Evolutionary conservation across 2,329 filamentous ascomycete genomes (phyloP), one percentile per base, ranked within the genome.

Genomic region (Aspergillus fumigatus): DNA sequence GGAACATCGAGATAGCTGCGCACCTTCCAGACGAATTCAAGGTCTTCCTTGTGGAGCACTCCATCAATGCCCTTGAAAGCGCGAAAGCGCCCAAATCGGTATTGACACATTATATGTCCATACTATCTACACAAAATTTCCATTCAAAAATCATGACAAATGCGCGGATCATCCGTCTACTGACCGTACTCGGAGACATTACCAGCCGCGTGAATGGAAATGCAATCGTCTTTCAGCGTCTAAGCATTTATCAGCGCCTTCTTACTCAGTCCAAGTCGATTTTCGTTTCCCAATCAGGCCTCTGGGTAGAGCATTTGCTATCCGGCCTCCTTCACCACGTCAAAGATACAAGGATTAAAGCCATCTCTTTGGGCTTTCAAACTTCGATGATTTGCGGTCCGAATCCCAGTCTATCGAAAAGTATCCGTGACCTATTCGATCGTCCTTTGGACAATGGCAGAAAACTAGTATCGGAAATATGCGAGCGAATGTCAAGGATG

Each of bases 251-350:
- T 70, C 85, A 86, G 60, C 87, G 86, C 53, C 79, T 99, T 1
- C 74, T 96, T 25, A 83, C 84, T 57, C 89, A 95, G 73, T 84
- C 86, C 4, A 87, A 83, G 51, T 74, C 79, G 19, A 77, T 85
- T 23, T 96, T 99, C 87, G 75, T 86, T 17, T 76, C 81, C 25
- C 85, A 91, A 45, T 78, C 82, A 54, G 79, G 83, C 2, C 82
- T 90, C 57, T 99, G 94, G 93, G 79, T 97, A 50, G 82, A 88
- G 52, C 88, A 95, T 70, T 77, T 96, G 21, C 86, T 97, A 61
- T 85, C 85, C 21, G 90, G 91, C 51, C 87, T 97, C 80, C 80
- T 96, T 41, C 92, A 90, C 71, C 85, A 78, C 32, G 78, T 92
- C 50, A 88, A 87, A 65, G 91, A 96, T 43, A 88, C 93, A 48